Conservation (phyloP, 2,329 filamentous ascomycete genomes). For the Pseudopithomyces chartarum region DNA sequence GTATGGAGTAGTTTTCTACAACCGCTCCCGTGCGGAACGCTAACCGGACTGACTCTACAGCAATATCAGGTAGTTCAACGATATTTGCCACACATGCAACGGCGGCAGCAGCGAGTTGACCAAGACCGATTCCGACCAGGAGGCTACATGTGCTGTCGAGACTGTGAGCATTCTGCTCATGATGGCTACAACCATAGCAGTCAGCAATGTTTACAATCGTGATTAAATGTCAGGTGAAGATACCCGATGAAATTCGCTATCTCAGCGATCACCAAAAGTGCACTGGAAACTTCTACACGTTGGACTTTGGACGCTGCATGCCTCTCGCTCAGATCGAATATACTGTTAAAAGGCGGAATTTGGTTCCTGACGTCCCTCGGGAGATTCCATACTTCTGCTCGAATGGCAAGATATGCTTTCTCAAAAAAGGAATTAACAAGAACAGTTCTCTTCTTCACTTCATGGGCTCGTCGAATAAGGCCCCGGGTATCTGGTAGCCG, state of each 20-base stretch:
- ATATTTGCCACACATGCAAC: conserved; percentile 9
- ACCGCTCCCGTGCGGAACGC: conserved; percentile 9
- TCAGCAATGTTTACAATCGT: background rate
- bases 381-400: conserved; percentile 10
- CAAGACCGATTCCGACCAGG: conserved; percentile 6
- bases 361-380: conserved; percentile 1
- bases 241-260: conserved; percentile 9
- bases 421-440: conserved; percentile 11
- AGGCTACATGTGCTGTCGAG: background rate
- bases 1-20: conserved; percentile 5
- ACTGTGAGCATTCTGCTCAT: conserved; percentile 1
- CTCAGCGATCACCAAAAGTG: conserved; percentile 7
- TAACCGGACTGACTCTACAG: conserved; percentile 7
- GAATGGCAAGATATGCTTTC: conserved; percentile 7
- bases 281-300: conserved; percentile 11
- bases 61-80: conserved; percentile 6
- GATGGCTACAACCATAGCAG: background rate
- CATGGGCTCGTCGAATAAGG: conserved; percentile 9
- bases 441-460: conserved; percentile 8
- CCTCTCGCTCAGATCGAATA: conserved; percentile 11
- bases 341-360: conserved; percentile 12
- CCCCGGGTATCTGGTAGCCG: conserved; percentile 9
- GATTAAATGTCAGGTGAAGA: background rate
- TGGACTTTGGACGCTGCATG: conserved; percentile 6
- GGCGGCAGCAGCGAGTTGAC: conserved; percentile 6